phyloP scores from a whole-genome alignment of 2,329 filamentous ascomycete species.

The Aurifilum marmelostoma region DNA sequence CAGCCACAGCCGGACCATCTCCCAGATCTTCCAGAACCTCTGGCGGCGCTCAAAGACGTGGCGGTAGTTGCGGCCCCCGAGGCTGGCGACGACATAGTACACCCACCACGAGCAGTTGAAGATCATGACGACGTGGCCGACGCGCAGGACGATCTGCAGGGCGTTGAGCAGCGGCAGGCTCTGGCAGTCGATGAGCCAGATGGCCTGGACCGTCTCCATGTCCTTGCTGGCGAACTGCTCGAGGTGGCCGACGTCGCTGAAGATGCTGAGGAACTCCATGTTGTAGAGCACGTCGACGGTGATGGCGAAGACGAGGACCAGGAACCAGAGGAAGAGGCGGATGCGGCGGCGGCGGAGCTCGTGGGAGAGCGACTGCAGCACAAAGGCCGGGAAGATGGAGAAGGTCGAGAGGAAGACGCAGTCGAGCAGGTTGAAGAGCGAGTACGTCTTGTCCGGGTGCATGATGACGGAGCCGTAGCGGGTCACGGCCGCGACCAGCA shows the following conservation, averaged over 20 bases:
- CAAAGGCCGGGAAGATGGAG: slow-evolving; percentile 24
- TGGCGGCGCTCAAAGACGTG: background rate
- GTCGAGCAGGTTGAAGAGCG: slow-evolving; percentile 25
- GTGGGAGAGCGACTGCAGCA: slow-evolving; percentile 27
- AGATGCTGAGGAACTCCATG: slow-evolving; percentile 20
- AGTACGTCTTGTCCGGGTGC: slow-evolving; percentile 25
- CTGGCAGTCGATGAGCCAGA: slow-evolving; percentile 26
- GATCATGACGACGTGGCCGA: slow-evolving; percentile 26
- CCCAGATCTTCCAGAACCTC: slow-evolving; percentile 16
- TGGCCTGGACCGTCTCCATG: slow-evolving; percentile 3
- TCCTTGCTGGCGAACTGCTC: slow-evolving; percentile 1
- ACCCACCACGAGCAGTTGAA: slow-evolving; percentile 30
- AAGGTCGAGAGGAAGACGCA: slow-evolving; percentile 25
- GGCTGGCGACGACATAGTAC: slow-evolving; percentile 23
- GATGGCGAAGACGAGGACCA: slow-evolving; percentile 30
- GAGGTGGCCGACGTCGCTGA: background rate
- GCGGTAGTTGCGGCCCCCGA: background rate
- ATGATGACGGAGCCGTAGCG: slow-evolving; percentile 20
- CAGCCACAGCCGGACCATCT: slow-evolving; percentile 20
- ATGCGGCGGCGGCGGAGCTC: slow-evolving; percentile 29
- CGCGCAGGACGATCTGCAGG: slow-evolving; percentile 15
- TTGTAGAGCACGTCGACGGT: slow-evolving; percentile 31
- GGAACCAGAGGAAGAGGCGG: slow-evolving; percentile 32
- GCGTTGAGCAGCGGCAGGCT: slow-evolving; percentile 18
- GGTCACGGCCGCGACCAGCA: slow-evolving; percentile 25